These are phyloP conservation scores for Maudiozyma humilis DNA, from an alignment of 1,139 yeast species.

Conservation along the genomic window DNA sequence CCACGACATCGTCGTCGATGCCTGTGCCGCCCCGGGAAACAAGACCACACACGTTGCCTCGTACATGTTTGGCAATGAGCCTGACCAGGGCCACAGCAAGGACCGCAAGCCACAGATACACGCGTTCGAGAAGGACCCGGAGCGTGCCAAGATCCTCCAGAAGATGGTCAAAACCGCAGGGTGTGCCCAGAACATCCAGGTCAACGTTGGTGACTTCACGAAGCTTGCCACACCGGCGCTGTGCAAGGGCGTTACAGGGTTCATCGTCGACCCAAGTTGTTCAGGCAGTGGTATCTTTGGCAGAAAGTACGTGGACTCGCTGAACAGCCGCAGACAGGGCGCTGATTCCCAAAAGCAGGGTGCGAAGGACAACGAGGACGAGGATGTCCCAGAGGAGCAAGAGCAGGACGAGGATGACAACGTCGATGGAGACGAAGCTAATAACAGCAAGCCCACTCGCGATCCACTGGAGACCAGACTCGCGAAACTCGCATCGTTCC, in stretches of 20 bases:
- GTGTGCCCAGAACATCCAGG: constrained; percentile 42
- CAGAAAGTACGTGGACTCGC: constrained; percentile 35
- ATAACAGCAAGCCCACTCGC: constrained; percentile 21
- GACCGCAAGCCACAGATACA: constrained; percentile 36
- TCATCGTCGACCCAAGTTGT: constrained; percentile 93
- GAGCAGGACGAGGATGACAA: constrained; percentile 29
- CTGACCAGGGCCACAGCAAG: constrained; percentile 7
- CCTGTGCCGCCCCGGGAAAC: constrained; percentile 98
- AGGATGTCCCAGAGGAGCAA: constrained; percentile 30
- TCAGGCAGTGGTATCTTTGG: constrained; percentile 97
- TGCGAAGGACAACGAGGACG: constrained; percentile 35
- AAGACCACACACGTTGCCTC: constrained; percentile 91
- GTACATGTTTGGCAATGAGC: constrained; percentile 30
- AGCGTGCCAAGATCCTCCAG: constrained; percentile 61
- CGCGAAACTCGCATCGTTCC: constrained; percentile 72
- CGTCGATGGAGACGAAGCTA: constrained; percentile 10
- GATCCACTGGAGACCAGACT: constrained; percentile 50
- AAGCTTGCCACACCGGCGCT: constrained; percentile 47
- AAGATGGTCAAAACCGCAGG: constrained; percentile 81
- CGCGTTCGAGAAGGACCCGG: constrained; percentile 82
- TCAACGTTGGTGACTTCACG: constrained; percentile 83
- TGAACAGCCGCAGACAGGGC: constrained; percentile 20
- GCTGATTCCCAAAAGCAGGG: constrained; percentile 10
- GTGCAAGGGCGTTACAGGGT: constrained; percentile 60
- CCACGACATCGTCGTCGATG: constrained; percentile 63